These are phyloP conservation scores for Leccinum fallax DNA, from an alignment of 1,284 basidiomycete species.

Conservation along the genomic window DNA sequence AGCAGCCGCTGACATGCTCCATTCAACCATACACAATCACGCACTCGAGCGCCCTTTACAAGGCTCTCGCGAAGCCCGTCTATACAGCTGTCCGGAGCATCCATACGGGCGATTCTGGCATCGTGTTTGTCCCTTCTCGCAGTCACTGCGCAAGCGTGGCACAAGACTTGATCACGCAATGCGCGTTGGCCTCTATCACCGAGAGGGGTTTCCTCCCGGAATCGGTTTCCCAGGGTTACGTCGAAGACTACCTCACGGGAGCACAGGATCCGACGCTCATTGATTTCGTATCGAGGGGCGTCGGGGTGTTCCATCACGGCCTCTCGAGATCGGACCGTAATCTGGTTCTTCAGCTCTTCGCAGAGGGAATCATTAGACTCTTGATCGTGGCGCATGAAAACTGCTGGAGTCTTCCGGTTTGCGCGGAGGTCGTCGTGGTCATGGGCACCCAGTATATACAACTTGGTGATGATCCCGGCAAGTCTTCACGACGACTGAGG, in stretches of 20 bases:
- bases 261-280: constrained; percentile 69
- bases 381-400: constrained; percentile 83
- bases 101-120: constrained; percentile 42
- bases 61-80: constrained; percentile 91
- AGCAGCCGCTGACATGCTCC: constrained; percentile 73
- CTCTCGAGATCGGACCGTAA: constrained; percentile 73
- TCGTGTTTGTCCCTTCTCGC: constrained; percentile 92
- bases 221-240: constrained; percentile 52
- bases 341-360: constrained; percentile 82
- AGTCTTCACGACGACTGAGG: constrained; percentile 65
- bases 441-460: constrained; percentile 92
- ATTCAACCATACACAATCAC: constrained; percentile 86
- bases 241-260: constrained; percentile 63
- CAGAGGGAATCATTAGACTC: constrained; percentile 80
- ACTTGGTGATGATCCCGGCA: constrained; percentile 40
- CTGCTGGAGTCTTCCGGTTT: constrained; percentile 85
- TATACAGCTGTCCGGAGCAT: constrained; percentile 64
- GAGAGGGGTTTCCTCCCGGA: constrained; percentile 71
- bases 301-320: constrained; percentile 86
- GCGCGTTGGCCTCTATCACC: constrained; percentile 76
- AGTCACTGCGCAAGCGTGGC: constrained; percentile 81
- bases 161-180: constrained; percentile 85
- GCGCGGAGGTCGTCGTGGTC: constrained; percentile 80
- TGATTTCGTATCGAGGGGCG: constrained; percentile 85
- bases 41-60: constrained; percentile 86